Percentiles rank a stretch among this genome's conserved stretches.
phyloP scores from a whole-genome alignment of 2,329 filamentous ascomycete species.

The Alternaria metachromatica region DNA sequence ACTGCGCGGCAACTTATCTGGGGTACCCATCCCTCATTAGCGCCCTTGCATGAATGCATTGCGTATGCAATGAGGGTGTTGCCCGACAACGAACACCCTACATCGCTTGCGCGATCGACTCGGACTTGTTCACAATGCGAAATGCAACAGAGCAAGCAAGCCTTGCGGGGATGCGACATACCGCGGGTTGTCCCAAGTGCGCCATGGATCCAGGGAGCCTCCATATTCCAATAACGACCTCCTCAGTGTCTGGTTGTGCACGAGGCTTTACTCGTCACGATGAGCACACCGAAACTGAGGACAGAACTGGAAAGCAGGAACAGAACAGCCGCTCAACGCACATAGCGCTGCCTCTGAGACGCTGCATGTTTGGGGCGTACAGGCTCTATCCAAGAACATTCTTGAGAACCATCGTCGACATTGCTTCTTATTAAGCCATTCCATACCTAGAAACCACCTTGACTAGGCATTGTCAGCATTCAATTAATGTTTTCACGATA shows the following conservation, averaged over 20 bases:
- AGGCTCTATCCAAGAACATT: slow-evolving; percentile 37
- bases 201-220: not conserved
- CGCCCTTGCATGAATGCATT: slow-evolving; percentile 13
- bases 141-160: not conserved
- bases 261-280: slow-evolving; percentile 20
- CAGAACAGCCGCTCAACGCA: slow-evolving; percentile 18
- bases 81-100: not conserved
- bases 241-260: slow-evolving; percentile 18
- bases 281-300: not conserved
- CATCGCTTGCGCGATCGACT: not conserved
- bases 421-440: slow-evolving; percentile 11
- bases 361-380: slow-evolving; percentile 32
- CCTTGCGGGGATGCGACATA: not conserved
- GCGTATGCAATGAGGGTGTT: slow-evolving; percentile 17
- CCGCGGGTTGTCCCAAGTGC: not conserved
- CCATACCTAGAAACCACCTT: slow-evolving; percentile 3
- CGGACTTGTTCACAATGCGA: not conserved
- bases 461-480: slow-evolving; percentile 14
- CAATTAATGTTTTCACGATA: slow-evolving; percentile 25
- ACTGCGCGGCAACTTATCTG: slow-evolving; percentile 5
- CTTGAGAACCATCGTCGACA: slow-evolving; percentile 20
- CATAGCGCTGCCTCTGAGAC: slow-evolving; percentile 36
- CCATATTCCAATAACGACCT: slow-evolving; percentile 14
- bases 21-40: slow-evolving; percentile 27
- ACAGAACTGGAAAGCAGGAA: not conserved